Percentiles rank a stretch among this genome's conserved stretches.
phyloP scores from a whole-genome alignment of 2,329 filamentous ascomycete genomes.

The Botrytis galanthina region DNA sequence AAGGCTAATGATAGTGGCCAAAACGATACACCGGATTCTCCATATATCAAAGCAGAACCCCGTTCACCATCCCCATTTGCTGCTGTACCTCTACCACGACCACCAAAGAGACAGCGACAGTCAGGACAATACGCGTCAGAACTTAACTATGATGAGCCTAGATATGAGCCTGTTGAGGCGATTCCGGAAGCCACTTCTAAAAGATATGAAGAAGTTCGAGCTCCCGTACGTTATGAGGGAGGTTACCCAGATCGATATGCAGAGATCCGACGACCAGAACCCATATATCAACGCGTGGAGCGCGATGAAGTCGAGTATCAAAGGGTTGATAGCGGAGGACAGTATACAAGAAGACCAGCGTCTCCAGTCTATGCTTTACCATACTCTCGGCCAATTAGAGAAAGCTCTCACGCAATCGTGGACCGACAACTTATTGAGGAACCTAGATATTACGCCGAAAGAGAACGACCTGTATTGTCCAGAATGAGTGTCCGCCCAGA shows the following conservation, averaged over 20 bases:
- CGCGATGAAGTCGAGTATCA: conserved; percentile 34
- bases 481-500: conserved; percentile 52
- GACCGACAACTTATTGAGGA: conserved; percentile 35
- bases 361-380: conserved; percentile 35
- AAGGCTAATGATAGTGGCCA: conserved; percentile 41
- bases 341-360: conserved; percentile 31
- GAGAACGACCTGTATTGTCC: conserved; percentile 34
- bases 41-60: conserved; percentile 64
- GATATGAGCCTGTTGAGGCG: conserved; percentile 41
- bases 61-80: conserved; percentile 59
- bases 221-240: conserved; percentile 28
- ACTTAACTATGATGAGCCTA: conserved; percentile 47
- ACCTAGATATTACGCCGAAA: conserved; percentile 47
- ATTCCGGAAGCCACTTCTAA: conserved; percentile 26
- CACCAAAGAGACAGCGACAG: conserved; percentile 56
- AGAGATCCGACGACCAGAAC: conserved; percentile 30
- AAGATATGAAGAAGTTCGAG: conserved; percentile 28
- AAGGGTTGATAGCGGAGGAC: conserved; percentile 23
- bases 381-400: conserved; percentile 33
- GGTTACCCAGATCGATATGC: conserved; percentile 31
- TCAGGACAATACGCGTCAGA: conserved; percentile 44
- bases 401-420: conserved; percentile 31
- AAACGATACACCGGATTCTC: conserved; percentile 46
- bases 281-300: conserved; percentile 33
- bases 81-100: conserved; percentile 52